Evolutionary conservation across 2,329 filamentous ascomycete genomes (phyloP), one percentile per base, ranked within the genome.

Genomic region (Alternaria longipes): DNA sequence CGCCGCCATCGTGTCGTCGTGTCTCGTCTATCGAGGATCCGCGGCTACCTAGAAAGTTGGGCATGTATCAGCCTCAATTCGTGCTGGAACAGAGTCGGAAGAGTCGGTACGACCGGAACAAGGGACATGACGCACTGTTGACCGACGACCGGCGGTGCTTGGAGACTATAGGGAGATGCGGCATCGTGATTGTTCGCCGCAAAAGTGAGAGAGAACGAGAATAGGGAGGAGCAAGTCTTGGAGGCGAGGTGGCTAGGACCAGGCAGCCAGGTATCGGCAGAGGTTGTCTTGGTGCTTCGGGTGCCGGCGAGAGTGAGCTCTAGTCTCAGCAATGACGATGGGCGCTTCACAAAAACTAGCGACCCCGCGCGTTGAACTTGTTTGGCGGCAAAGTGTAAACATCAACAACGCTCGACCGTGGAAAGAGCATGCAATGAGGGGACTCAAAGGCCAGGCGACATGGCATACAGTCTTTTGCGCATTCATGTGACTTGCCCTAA

Each of bases 11-110:
- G 44, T 68, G 63, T 57, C 77, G 69, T 40, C 78, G 69, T 42
- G 74, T 70, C 47, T 78, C 79, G 64, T 83, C 69, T 26, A 72
- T 81, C 42, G 74, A 75, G 44, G 81, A 82, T 41, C 79, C 80
- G 57, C 81, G 76, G 70, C 72, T 79, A 73, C 78, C 78, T 78
- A 62, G 40, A 63, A 44, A 49, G 14, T 36, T 53, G 53, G 54
- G 45, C 41, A 47, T 12, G 36, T 7, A 65, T 76, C 54, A 76
- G 74, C 66, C 44, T 22, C 47, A 47, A 38, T 24, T 53, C 26
- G 20, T 36, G 41, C 26, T 22, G 26, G 38, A 47, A 38, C 30
- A 22, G 52, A 9, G 57, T 47, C 20, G 40, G 47, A 38, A 51
- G 38, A 50, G 28, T 58, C 54, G 59, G 55, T 67, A 54, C 47